Evolutionary conservation across 1,139 yeast genomes (phyloP), one percentile per base, ranked within the genome.

Genomic region (Suhomyces chickasaworum): DNA sequence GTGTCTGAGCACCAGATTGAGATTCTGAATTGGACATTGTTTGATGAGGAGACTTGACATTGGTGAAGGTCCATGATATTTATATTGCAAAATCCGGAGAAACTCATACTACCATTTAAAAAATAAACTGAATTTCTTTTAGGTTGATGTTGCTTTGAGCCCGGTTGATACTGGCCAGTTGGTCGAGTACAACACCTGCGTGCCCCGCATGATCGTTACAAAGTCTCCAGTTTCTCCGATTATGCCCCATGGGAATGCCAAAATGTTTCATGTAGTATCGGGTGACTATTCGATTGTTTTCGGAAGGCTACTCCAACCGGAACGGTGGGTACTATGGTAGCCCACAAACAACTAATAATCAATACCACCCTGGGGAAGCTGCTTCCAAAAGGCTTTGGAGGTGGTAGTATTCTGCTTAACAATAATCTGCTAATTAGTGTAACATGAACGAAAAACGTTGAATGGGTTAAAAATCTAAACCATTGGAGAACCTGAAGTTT

Each of bases 1-100:
- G 75, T 34, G 75, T 71, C 49, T 64, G 68, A 48, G 56, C 64
- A 44, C 70, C 71, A 48, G 68, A 59, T 34, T 51, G 46, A 25
- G 55, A 43, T 50, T 63, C 61, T 46, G 60, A 60, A 33, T 56
- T 54, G 48, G 67, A 61, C 66, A 62, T 63, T 10, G 18, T 51
- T 39, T 29, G 27, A 36, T 36, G 38, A 37, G 18, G 44, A 10
- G 32, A 21, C 29, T 15, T 15, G 16, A 37, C 25, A 4, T 23
- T 17, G 20, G 20, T 35, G 42, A 8, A 7, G 3, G 4, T 22
- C 21, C 18, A n/a, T 20, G 13, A 35, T 40, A 44, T 50, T 48
- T 51, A 51, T 51, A 51, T 40, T 47, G 48, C 46, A 41, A 43
- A 40, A 38, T 12, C 27, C 42, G 48, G 52, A 48, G 29, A 39